Percentiles rank a stretch among this genome's conserved stretches.
Conservation (phyloP, 2,329 filamentous ascomycete genomes). For the Seiridium unicorne region DNA sequence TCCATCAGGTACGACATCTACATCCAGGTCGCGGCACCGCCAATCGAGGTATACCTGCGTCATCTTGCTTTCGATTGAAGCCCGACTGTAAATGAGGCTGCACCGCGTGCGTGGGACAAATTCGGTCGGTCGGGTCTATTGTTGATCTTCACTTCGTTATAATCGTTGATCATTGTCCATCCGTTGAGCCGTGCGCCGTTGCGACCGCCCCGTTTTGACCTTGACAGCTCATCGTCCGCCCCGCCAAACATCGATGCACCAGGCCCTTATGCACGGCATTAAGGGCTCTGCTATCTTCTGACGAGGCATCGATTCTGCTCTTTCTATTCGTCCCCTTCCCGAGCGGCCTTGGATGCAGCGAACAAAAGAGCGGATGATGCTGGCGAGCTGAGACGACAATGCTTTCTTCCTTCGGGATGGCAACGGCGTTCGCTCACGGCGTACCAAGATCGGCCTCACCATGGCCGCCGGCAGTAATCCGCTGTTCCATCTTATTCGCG, state of each 20-base stretch:
- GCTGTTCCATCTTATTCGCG: constrained; percentile 17
- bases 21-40: background rate
- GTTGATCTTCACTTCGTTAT: background rate
- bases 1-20: background rate
- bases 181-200: background rate
- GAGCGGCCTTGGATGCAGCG: background rate
- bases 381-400: constrained; percentile 1
- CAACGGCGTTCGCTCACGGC: constrained; percentile 14
- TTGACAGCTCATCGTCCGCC: constrained; percentile 3
- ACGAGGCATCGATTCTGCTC: background rate
- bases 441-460: constrained; percentile 8
- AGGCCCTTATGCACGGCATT: background rate
- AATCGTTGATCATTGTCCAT: background rate
- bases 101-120: background rate
- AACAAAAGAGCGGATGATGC: constrained; percentile 1
- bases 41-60: no score
- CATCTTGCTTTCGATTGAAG: background rate
- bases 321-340: background rate
- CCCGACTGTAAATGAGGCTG: background rate
- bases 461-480: constrained; percentile 17
- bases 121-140: background rate
- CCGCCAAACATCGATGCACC: constrained; percentile 3
- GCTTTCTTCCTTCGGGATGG: constrained; percentile 16
- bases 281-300: background rate
- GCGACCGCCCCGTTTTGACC: background rate